phyloP scores from a whole-genome alignment of 139 green algal species.

The Chlorella sp. region DNA sequence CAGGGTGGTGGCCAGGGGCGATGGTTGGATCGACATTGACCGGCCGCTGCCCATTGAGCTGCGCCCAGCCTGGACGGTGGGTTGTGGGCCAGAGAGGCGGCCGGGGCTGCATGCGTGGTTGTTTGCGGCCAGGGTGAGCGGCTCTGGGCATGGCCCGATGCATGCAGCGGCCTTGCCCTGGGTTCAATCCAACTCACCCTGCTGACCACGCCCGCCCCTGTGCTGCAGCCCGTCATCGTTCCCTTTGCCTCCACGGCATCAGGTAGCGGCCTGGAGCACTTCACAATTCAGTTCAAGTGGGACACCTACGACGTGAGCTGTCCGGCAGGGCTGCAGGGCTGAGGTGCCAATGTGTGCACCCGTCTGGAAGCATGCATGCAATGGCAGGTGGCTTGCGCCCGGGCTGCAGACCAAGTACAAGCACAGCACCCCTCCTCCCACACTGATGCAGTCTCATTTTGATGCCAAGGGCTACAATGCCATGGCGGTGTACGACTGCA shows the following conservation, averaged over 20 bases:
- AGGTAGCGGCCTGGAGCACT: slow-evolving; percentile 6
- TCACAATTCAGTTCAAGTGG: not conserved
- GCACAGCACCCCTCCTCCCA: too few species aligned
- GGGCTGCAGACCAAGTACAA: too few species aligned
- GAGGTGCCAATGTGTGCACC: too few species aligned
- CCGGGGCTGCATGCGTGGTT: not conserved
- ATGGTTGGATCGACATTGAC: not conserved
- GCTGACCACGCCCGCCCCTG: not conserved
- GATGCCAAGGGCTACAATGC: slow-evolving; percentile 9
- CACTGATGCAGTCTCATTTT: not conserved
- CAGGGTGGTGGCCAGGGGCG: not conserved
- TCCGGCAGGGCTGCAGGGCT: too few species aligned
- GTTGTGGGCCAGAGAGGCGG: not conserved
- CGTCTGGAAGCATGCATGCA: too few species aligned
- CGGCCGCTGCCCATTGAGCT: slow-evolving; percentile 14
- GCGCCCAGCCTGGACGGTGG: not conserved
- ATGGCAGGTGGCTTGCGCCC: too few species aligned
- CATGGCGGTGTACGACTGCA: not conserved
- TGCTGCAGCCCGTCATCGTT: slow-evolving; percentile 3
- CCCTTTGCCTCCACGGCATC: not conserved
- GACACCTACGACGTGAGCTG: not conserved
- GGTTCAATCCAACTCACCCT: too few species aligned
- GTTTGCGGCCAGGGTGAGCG: too few species aligned
- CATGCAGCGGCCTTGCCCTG: too few species aligned
- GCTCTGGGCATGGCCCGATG: too few species aligned